Evolutionary conservation across 164 flowering plant species (phyloP).

Genomic region (Liquidambar formosana): DNA sequence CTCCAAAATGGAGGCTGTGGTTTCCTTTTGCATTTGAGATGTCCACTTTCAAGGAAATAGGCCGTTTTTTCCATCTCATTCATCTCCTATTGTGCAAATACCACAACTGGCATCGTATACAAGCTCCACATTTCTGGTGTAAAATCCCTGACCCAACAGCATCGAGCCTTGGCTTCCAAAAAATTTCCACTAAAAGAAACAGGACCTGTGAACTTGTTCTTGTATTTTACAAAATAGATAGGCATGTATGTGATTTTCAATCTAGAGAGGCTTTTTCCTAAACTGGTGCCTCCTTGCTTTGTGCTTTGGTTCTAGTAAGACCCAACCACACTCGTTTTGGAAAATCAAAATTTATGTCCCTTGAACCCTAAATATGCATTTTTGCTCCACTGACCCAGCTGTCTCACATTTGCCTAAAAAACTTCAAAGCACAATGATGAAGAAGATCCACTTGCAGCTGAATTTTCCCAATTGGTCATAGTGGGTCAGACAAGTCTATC

Average conservation of each 20-base stretch:
- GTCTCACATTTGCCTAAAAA: slow-evolving; percentile 6
- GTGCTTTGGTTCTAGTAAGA: background rate
- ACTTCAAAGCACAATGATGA: slow-evolving; percentile 10
- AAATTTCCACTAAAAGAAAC: too few relatives aligned
- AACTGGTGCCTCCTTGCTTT: background rate
- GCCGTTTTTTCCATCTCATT: background rate
- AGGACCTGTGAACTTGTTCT: too few relatives aligned
- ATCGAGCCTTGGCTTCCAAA: background rate
- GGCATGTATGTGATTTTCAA: background rate
- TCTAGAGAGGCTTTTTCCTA: background rate
- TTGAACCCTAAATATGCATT: background rate
- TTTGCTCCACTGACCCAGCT: background rate
- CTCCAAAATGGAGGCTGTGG: background rate
- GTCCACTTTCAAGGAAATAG: background rate
- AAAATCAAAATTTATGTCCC: background rate
- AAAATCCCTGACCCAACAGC: background rate
- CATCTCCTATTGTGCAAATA: background rate
- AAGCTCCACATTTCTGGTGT: background rate
- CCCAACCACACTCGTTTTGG: background rate
- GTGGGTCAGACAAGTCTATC: slow-evolving; percentile 16
- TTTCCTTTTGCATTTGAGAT: background rate
- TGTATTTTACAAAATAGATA: too few relatives aligned
- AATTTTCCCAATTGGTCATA: slow-evolving; percentile 10
- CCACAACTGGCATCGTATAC: background rate
- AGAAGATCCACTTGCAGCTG: slow-evolving; percentile 7